Evolutionary conservation across 179 eudicot species (phyloP).

Genomic region (Monotropa hypopitys): DNA sequence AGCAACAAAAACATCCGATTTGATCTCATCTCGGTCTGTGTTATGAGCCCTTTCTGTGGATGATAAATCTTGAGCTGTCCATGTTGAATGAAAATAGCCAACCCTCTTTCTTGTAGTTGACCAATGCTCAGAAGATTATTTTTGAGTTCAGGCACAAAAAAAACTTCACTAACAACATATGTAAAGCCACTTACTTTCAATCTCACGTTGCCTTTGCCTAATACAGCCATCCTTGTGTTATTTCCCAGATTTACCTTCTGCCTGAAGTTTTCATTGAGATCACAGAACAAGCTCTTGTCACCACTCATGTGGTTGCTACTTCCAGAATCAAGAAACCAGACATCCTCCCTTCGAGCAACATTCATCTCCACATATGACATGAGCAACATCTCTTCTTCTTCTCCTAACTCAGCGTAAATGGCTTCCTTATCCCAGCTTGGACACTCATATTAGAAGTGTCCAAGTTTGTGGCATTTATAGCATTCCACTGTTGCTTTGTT

Average conservation of each 20-base stretch:
- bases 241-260: slow-evolving; percentile 1
- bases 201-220: slow-evolving; percentile 12
- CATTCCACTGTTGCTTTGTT: slow-evolving; percentile 12
- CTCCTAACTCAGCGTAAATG: slow-evolving; percentile 5
- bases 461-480: slow-evolving; percentile 10
- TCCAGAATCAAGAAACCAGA: slow-evolving; percentile 15
- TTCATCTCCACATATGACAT: slow-evolving; percentile 7
- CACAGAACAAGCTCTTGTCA: not conserved
- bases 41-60: not conserved
- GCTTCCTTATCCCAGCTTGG: slow-evolving; percentile 6
- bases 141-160: not conserved
- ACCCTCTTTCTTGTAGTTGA: not conserved
- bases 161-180: slow-evolving; percentile 1
- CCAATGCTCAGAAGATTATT: not conserved
- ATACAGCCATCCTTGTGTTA: slow-evolving; percentile 2
- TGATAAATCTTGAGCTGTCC: not conserved
- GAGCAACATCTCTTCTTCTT: slow-evolving; percentile 8
- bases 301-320: slow-evolving; percentile 18
- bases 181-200: not conserved
- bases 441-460: slow-evolving; percentile 18
- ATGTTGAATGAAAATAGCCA: not conserved
- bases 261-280: not conserved
- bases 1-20: not conserved
- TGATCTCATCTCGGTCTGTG: not conserved
- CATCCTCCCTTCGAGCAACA: not conserved